Conservation (phyloP, 768 basidiomycete genomes). For the Kwoniella pini region DNA sequence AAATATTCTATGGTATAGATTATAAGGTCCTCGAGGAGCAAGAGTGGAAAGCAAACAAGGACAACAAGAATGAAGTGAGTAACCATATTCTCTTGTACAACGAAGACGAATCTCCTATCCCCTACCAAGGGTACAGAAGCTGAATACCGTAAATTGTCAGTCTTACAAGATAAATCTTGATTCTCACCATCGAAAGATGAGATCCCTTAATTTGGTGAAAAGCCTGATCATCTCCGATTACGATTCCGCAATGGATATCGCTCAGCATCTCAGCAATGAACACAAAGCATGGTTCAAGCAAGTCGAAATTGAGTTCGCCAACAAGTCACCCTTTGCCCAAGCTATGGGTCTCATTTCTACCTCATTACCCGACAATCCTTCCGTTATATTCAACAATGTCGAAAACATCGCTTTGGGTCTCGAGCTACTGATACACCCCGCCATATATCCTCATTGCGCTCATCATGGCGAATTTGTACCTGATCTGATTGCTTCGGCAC, state of each 20-base stretch:
- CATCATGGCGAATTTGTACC: neutral
- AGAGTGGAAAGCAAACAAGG: neutral
- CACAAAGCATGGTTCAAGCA: neutral
- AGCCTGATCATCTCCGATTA: neutral
- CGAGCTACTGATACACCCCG: neutral
- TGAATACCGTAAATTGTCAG: neutral
- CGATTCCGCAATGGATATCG: neutral
- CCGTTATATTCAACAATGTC: neutral
- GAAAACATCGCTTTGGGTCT: neutral
- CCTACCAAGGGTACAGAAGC: too few relatives aligned
- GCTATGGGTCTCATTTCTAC: neutral
- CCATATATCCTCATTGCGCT: constrained; percentile 1
- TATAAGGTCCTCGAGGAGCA: neutral
- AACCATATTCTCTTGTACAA: too few relatives aligned
- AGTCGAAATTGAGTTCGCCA: neutral
- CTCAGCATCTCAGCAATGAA: neutral
- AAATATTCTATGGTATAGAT: neutral
- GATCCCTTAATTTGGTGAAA: neutral
- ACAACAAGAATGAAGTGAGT: neutral
- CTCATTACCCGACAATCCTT: neutral
- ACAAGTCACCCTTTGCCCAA: neutral
- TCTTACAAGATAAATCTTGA: neutral
- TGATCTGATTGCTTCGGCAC: neutral
- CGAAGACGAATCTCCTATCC: too few relatives aligned
- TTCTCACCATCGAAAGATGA: neutral